phyloP scores from a whole-genome alignment of 441 rosid species.

The Manihot esculenta region DNA sequence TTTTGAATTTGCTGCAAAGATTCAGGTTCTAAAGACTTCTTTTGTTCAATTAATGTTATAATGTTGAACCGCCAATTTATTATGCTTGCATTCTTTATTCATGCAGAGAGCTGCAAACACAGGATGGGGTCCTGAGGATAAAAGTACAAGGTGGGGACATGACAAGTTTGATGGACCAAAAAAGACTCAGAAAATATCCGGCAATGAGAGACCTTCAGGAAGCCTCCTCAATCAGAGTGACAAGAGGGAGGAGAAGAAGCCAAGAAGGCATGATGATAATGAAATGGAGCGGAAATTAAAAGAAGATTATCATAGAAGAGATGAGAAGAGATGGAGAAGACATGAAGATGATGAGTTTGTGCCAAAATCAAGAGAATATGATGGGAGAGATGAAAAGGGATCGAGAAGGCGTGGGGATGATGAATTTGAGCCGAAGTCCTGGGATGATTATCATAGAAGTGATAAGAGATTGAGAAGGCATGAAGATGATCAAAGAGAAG shows the following conservation, averaged over 20 bases:
- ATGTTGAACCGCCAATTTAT: conserved; percentile 14
- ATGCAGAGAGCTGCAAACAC: conserved; percentile 92
- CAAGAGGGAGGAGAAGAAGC: conserved; percentile 31
- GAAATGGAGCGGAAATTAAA: conserved; percentile 25
- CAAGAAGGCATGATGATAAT: conserved; percentile 24
- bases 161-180: conserved; percentile 58
- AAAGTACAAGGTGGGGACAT: conserved; percentile 61
- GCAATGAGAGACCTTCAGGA: conserved; percentile 32
- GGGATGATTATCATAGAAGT: conserved; percentile 29
- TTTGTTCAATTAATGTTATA: not conserved
- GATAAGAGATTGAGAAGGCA: conserved; percentile 31
- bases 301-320: conserved; percentile 23
- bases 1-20: not conserved
- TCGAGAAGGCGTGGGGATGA: conserved; percentile 26
- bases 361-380: conserved; percentile 33
- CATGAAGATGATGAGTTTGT: conserved; percentile 31
- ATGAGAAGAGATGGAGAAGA: conserved; percentile 45
- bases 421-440: conserved; percentile 20
- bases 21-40: not conserved
- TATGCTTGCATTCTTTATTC: conserved; percentile 21
- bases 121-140: conserved; percentile 84
- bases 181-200: conserved; percentile 37
- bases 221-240: conserved; percentile 28
- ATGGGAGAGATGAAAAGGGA: conserved; percentile 39
- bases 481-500: conserved; percentile 23